These are phyloP conservation scores for Ophiostoma australiae DNA, from an alignment of 2,329 filamentous ascomycete species.

Conservation along the genomic window DNA sequence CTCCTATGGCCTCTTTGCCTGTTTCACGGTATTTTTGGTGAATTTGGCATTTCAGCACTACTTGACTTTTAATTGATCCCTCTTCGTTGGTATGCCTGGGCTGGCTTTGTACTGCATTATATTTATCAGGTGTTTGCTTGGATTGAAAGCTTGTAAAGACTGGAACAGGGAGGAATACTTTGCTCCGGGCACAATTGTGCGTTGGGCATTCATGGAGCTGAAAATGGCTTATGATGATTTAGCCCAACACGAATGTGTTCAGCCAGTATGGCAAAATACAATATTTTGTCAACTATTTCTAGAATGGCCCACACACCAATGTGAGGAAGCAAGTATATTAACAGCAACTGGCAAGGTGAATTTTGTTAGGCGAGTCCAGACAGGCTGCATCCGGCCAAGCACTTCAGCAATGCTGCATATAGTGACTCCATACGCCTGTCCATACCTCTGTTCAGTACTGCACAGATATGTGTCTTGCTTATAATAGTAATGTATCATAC, in stretches of 20 bases:
- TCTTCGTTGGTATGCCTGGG: not conserved
- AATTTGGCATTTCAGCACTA: not conserved
- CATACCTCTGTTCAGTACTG: not conserved
- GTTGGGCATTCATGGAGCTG: not conserved
- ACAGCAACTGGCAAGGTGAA: not conserved
- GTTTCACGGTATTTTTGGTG: not conserved
- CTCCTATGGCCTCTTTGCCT: not conserved
- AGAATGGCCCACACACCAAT: not conserved
- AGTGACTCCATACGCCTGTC: not conserved
- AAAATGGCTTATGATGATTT: not conserved
- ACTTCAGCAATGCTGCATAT: not conserved
- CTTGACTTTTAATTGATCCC: not conserved
- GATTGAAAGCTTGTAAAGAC: not conserved
- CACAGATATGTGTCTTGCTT: not conserved
- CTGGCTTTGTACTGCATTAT: not conserved
- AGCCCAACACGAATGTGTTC: not conserved
- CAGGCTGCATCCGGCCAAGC: conserved; percentile 2
- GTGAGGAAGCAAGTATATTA: not conserved
- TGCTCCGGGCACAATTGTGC: not conserved
- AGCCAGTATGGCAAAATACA: not conserved
- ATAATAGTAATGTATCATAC: not conserved
- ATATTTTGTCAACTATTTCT: not conserved
- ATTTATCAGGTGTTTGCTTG: not conserved
- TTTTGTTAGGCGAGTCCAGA: not conserved
- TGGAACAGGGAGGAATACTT: not conserved